phyloP scores from a whole-genome alignment of 2,329 filamentous ascomycete species.

The Fusarium ramigenum region DNA sequence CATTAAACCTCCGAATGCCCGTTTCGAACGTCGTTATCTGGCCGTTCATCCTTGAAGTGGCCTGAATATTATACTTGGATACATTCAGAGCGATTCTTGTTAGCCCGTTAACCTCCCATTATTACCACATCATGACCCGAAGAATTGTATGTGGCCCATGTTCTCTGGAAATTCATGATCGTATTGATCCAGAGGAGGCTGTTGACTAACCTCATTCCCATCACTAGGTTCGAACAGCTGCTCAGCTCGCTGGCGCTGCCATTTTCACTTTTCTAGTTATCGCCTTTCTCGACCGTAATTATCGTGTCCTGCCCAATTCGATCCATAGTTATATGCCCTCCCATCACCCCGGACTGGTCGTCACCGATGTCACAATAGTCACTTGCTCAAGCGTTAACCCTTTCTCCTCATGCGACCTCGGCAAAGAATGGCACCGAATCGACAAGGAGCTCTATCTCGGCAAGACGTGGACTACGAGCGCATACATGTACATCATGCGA shows the following conservation, averaged over 20 bases:
- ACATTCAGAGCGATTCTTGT: neutral
- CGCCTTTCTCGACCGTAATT: slow-evolving; percentile 87
- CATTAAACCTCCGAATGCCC: slow-evolving; percentile 34
- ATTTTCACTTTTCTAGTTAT: slow-evolving; percentile 75
- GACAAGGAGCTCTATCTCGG: slow-evolving; percentile 90
- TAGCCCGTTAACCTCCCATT: neutral
- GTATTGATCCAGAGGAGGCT: neutral
- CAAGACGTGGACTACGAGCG: slow-evolving; percentile 76
- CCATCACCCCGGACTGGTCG: slow-evolving; percentile 83
- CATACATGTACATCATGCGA: slow-evolving; percentile 83
- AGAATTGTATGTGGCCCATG: slow-evolving; percentile 47
- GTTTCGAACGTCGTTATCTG: slow-evolving; percentile 19
- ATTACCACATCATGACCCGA: slow-evolving; percentile 47
- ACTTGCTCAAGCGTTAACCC: slow-evolving; percentile 79
- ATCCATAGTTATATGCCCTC: slow-evolving; percentile 89
- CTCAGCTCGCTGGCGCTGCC: slow-evolving; percentile 76
- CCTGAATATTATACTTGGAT: slow-evolving; percentile 7
- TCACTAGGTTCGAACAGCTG: slow-evolving; percentile 69
- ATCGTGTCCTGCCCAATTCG: slow-evolving; percentile 83
- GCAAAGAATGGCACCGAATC: slow-evolving; percentile 80
- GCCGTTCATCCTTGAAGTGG: slow-evolving; percentile 33
- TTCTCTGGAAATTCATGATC: neutral
- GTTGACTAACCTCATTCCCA: slow-evolving; percentile 5
- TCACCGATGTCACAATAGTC: slow-evolving; percentile 84
- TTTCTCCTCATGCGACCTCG: slow-evolving; percentile 80